These are phyloP conservation scores for Clonostachys sp. DNA, from an alignment of 2,329 filamentous ascomycete species.

Conservation along the genomic window DNA sequence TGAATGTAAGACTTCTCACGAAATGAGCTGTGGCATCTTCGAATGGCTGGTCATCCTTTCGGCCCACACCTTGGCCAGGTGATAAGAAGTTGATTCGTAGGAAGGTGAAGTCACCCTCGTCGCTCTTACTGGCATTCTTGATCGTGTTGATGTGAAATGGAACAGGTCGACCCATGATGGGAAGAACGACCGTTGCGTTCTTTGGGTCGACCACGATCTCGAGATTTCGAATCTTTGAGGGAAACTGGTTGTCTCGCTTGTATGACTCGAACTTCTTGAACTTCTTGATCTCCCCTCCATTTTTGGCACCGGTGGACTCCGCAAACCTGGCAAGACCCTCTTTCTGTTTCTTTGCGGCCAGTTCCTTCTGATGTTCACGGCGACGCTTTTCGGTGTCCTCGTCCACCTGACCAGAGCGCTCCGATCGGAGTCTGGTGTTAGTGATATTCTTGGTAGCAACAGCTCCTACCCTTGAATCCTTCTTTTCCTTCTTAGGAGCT, in stretches of 20 bases:
- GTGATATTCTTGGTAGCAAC: conserved; percentile 95
- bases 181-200: conserved; percentile 84
- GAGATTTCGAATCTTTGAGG: conserved; percentile 74
- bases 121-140: conserved; percentile 98
- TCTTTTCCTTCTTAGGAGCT: conserved; percentile 86
- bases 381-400: conserved; percentile 86
- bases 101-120: conserved; percentile 91
- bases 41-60: conserved; percentile 96
- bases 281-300: conserved; percentile 92
- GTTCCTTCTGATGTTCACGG: conserved; percentile 87
- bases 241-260: conserved; percentile 94
- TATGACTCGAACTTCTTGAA: conserved; percentile 99
- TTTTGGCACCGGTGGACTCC: conserved; percentile 77
- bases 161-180: conserved; percentile 95
- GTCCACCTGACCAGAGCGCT: conserved; percentile 81
- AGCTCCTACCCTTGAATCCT: conserved; percentile 75
- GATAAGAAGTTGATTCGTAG: conserved; percentile 96
- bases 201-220: conserved; percentile 89
- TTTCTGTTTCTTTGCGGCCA: conserved; percentile 80
- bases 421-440: conserved; percentile 85
- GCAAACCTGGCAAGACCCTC: conserved; percentile 83
- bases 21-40: conserved; percentile 96
- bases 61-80: conserved; percentile 91
- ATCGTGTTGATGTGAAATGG: conserved; percentile 98
- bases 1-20: conserved; percentile 89